These are phyloP conservation scores for Simplicillium sp. DNA, from an alignment of 2,329 filamentous ascomycete species.

Conservation along the genomic window DNA sequence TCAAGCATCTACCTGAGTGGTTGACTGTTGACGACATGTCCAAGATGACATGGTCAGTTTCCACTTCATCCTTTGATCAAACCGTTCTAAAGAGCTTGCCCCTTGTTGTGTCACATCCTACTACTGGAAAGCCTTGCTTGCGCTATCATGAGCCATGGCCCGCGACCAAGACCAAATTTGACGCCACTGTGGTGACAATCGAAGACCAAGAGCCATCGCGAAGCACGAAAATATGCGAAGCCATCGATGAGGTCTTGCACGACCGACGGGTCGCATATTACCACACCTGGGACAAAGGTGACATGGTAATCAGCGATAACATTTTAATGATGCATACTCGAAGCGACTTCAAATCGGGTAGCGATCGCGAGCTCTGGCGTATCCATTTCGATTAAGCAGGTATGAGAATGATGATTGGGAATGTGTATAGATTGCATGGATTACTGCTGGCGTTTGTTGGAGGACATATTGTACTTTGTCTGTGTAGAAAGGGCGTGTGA, in stretches of 20 bases:
- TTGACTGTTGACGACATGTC: slow-evolving; percentile 25
- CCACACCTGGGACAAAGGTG: slow-evolving; percentile 44
- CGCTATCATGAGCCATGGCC: slow-evolving; percentile 48
- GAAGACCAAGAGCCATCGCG: slow-evolving; percentile 22
- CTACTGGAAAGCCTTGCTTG: slow-evolving; percentile 35
- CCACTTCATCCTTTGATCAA: slow-evolving; percentile 35
- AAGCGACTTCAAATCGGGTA: slow-evolving; percentile 32
- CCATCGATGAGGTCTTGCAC: slow-evolving; percentile 32
- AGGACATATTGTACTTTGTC: no score
- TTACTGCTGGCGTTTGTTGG: no score
- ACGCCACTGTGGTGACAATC: slow-evolving; percentile 32
- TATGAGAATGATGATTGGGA: not conserved
- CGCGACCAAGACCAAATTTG: slow-evolving; percentile 38
- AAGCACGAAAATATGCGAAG: slow-evolving; percentile 24
- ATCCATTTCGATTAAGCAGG: slow-evolving; percentile 35
- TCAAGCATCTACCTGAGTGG: slow-evolving; percentile 31
- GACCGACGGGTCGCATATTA: slow-evolving; percentile 40
- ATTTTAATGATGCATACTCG: slow-evolving; percentile 38
- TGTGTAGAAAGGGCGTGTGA: no score
- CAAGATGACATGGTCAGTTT: slow-evolving; percentile 36
- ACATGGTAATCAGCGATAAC: slow-evolving; percentile 44
- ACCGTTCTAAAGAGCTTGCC: slow-evolving; percentile 32
- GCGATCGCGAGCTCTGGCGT: slow-evolving; percentile 37
- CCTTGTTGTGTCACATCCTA: slow-evolving; percentile 33
- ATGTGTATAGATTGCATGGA: no score